Evolutionary conservation across 2,329 filamentous ascomycete species (phyloP), one percentile per base, ranked within the genome.

Genomic region (Monosporascus sp.): DNA sequence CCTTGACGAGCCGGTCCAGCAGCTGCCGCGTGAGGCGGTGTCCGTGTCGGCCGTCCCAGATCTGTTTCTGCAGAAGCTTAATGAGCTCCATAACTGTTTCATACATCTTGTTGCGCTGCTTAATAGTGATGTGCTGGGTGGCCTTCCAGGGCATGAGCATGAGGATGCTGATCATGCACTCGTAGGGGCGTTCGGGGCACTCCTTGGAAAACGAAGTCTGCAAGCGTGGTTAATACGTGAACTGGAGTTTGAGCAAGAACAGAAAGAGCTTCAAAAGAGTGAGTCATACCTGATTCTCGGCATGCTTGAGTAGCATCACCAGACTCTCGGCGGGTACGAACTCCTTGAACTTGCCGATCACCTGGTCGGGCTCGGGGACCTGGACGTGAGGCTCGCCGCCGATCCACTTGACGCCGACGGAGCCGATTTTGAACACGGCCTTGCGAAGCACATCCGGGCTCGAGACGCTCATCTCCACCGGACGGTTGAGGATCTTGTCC

Each of bases 311-410:
- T 9, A 87, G 72, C 79, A 85, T 81, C 0, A 77, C 74, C 72
- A 87, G 76, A 66, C 87, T 83, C 65, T 87, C 84, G 25, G 75
- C 73, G 0, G 77, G 78, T 35, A 87, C 69, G 60, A 87, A 86
- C 14, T 81, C 77, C 56, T 79, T 79, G 68, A 85, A 86, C 17
- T 72, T 70, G 75, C 78, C 77, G 6, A 76, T 70, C 60, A 75
- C 67, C 45, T 59, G n/a, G 2, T 58, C 55, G 56, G 62, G 31
- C 17, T 66, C 61, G 11, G 65, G 59, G 50, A 79, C 67, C 1
- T 59, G 50, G 0, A 53, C 47, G 1, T 6, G 5, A 3, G 83
- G 83, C 3, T 62, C 65, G 0, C 67, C 63, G 1, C 77, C 77
- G 17, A 74, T 64, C 84, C 83, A 88, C 25, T 70, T 61, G 7